Conservation (phyloP, 2,329 filamentous ascomycete species). For the Furcasterigmium furcatum region DNA sequence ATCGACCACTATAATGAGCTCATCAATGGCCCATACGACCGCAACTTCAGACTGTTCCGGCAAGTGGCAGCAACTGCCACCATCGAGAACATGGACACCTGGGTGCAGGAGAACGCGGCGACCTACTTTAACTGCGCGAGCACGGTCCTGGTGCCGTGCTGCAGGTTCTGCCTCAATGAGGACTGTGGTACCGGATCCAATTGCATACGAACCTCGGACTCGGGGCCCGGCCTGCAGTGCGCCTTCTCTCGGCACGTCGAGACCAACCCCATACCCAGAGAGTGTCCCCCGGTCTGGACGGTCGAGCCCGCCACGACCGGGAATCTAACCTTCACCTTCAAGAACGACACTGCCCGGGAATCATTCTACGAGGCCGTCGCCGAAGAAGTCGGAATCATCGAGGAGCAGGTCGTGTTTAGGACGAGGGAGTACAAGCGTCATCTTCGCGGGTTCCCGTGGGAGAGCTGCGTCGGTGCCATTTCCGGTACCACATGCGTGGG, state of each 20-base stretch:
- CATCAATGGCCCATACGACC: background rate
- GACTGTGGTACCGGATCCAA: too few species aligned
- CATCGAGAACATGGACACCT: too few species aligned
- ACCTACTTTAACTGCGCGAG: too few species aligned
- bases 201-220: too few species aligned
- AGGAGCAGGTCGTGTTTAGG: background rate
- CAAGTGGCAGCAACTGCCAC: too few species aligned
- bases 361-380: slow-evolving; percentile 13
- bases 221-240: too few species aligned
- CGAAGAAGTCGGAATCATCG: slow-evolving; percentile 9
- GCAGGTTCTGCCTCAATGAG: too few species aligned
- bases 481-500: background rate
- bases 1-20: background rate
- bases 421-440: too few species aligned
- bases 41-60: slow-evolving; percentile 10
- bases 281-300: background rate
- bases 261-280: background rate
- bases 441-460: too few species aligned
- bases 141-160: too few species aligned
- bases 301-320: slow-evolving; percentile 3
- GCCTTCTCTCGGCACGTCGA: slow-evolving; percentile 1
- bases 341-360: slow-evolving; percentile 8
- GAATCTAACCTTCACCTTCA: slow-evolving; percentile 11
- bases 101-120: too few species aligned
- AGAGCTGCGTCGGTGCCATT: too few species aligned